Evolutionary conservation across 306 rosid species (phyloP), one percentile per base, ranked within the genome.

Genomic region (Rubus parviflorus): DNA sequence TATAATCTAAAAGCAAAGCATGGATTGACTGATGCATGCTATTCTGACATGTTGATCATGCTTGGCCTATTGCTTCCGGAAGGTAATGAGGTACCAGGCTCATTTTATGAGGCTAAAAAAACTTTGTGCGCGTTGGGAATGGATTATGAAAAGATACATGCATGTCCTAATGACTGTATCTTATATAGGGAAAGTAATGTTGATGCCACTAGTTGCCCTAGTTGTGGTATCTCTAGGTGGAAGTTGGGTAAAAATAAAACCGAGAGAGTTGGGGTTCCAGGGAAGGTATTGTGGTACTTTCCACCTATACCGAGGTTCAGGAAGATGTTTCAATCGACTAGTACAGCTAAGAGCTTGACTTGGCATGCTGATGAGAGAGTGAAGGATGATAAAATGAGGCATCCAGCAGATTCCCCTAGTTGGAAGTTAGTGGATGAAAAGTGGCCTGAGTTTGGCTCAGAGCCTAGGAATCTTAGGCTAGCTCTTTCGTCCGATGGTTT

Each of bases 271-370:
- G 53, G 40, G 2, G 40, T 64, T 5, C 20, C 41, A 0, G 40
- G n/a, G n/a, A 75, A 75, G 19, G 72, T 49, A 4, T 2, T 75
- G 7, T 64, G 61, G 37, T 75, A 75, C 4, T 42, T 75, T 23
- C 48, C 71, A 1, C 70, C 43, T 43, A 43, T 45, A 15, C 47
- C 35, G 0, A 8, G 60, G 17, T 75, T 75, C 7, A 62, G 43
- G 6, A 9, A 15, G 17, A 68, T 68, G 54, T 68, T 42, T 68
- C 35, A 19, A 20, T 41, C 22, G 2, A 3, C 0, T 3, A 45
- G 62, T 2, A 74, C 19, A 10, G 22, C 56, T 4, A 74, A 74
- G n/a, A 60, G n/a, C 19, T 25, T 74, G 25, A 64, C 62, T 3
- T 48, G 47, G 20, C 62, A 64, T 17, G 25, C 12, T 11, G 16